Evolutionary conservation across 2,329 filamentous ascomycete genomes (phyloP).

Genomic region (Penicillium sumatraense): DNA sequence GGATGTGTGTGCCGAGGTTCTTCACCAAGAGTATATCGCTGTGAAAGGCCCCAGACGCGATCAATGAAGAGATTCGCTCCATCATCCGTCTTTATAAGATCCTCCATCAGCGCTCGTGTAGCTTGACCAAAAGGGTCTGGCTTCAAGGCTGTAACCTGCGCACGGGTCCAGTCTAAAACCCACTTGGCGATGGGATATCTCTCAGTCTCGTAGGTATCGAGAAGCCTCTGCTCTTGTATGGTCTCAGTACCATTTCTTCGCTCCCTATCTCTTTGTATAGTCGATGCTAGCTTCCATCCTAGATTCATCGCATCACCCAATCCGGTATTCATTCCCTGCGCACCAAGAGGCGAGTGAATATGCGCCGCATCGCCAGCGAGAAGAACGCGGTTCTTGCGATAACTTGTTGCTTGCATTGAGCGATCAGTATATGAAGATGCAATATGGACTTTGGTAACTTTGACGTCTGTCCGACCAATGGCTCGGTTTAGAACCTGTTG

Average conservation of each 20-base stretch:
- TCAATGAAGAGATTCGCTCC: slow-evolving; percentile 25
- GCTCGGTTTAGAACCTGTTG: slow-evolving; percentile 26
- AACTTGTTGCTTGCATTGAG: slow-evolving; percentile 8
- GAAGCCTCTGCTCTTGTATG: slow-evolving; percentile 32
- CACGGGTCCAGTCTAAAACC: slow-evolving; percentile 45
- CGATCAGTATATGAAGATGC: slow-evolving; percentile 12
- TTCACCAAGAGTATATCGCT: slow-evolving; percentile 35
- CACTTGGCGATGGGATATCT: slow-evolving; percentile 40
- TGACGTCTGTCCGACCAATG: slow-evolving; percentile 16
- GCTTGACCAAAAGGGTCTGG: slow-evolving; percentile 34
- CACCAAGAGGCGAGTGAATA: slow-evolving; percentile 24
- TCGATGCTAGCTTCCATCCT: slow-evolving; percentile 59
- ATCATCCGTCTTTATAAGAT: slow-evolving; percentile 10
- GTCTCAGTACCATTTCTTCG: background rate
- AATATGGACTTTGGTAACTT: background rate
- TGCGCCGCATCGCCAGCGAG: slow-evolving; percentile 24
- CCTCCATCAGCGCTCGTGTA: slow-evolving; percentile 9
- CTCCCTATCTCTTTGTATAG: slow-evolving; percentile 44
- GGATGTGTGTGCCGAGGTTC: slow-evolving; percentile 22
- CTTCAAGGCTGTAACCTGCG: slow-evolving; percentile 39
- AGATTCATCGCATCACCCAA: slow-evolving; percentile 63
- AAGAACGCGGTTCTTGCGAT: slow-evolving; percentile 24
- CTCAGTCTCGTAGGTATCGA: slow-evolving; percentile 56
- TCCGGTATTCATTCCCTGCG: slow-evolving; percentile 35
- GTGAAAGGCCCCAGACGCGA: slow-evolving; percentile 41